Evolutionary conservation across 805 yeast species (phyloP).

Genomic region (Huiozyma sinensis): DNA sequence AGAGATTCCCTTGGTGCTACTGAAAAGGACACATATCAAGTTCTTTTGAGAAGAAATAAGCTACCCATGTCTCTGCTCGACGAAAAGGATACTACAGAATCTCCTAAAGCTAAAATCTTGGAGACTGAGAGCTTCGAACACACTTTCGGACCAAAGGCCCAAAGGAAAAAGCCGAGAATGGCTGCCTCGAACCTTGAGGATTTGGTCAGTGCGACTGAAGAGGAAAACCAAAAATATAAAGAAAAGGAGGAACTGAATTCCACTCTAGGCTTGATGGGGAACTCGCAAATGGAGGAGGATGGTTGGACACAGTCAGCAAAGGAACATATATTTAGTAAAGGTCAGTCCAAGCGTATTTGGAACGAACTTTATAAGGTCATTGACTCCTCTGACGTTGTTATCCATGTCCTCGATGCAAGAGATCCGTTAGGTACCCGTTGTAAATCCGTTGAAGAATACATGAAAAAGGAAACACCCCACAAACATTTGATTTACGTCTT

Average conservation of each 20-base stretch:
- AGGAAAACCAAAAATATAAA: slow-evolving; percentile 48
- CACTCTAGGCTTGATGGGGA: slow-evolving; percentile 75
- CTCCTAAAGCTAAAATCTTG: slow-evolving; percentile 69
- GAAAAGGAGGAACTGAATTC: slow-evolving; percentile 70
- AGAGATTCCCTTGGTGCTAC: slow-evolving; percentile 88
- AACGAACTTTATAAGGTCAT: slow-evolving; percentile 93
- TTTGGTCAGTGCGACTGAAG: slow-evolving; percentile 47
- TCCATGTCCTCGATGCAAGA: slow-evolving; percentile 94
- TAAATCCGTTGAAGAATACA: slow-evolving; percentile 83
- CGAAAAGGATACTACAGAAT: slow-evolving; percentile 66
- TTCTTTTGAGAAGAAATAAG: slow-evolving; percentile 76
- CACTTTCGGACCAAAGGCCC: slow-evolving; percentile 92
- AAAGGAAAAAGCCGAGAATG: slow-evolving; percentile 79
- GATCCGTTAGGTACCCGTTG: slow-evolving; percentile 97
- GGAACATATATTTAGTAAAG: slow-evolving; percentile 91
- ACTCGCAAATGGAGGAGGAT: slow-evolving; percentile 46
- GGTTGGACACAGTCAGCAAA: slow-evolving; percentile 86
- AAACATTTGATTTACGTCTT: slow-evolving; percentile 89
- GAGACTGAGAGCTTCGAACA: slow-evolving; percentile 78
- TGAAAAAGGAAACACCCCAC: slow-evolving; percentile 89
- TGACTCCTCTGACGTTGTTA: slow-evolving; percentile 94
- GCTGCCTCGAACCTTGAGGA: slow-evolving; percentile 75
- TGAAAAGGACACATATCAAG: slow-evolving; percentile 74
- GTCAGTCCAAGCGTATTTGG: slow-evolving; percentile 98
- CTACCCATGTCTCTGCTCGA: slow-evolving; percentile 91